Conservation (phyloP, 2,329 filamentous ascomycete species). For the Aureobasidium sp. region DNA sequence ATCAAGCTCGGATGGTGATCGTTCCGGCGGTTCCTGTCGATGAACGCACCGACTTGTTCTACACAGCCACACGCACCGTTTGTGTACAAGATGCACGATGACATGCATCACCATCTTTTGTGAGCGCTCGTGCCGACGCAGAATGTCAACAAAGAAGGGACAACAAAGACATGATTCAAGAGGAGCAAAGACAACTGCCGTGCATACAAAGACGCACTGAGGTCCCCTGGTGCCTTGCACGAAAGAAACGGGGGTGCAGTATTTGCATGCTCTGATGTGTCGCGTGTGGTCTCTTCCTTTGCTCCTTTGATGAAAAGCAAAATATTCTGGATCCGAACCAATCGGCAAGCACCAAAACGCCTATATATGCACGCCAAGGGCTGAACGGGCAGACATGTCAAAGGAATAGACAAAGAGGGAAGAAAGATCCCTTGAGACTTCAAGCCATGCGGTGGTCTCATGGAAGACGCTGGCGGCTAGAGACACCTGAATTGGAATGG, state of each 20-base stretch:
- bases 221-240: too few relatives aligned
- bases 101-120: not conserved
- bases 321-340: not conserved
- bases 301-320: not conserved
- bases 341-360: not conserved
- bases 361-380: not conserved
- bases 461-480: not conserved
- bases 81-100: not conserved
- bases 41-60: not conserved
- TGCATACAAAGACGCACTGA: too few relatives aligned
- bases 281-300: not conserved
- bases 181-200: not conserved
- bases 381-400: not conserved
- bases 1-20: not conserved
- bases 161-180: not conserved
- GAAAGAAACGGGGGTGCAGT: not conserved
- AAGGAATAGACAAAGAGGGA: not conserved
- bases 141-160: not conserved
- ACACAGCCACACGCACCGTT: conserved; percentile 2
- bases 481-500: not conserved
- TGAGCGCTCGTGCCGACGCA: not conserved
- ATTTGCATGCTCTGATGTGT: not conserved
- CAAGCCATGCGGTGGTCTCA: not conserved
- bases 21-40: not conserved
- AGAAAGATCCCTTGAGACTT: not conserved